Conservation (phyloP, 2,329 filamentous ascomycete genomes). For the Cercospora sesami region DNA sequence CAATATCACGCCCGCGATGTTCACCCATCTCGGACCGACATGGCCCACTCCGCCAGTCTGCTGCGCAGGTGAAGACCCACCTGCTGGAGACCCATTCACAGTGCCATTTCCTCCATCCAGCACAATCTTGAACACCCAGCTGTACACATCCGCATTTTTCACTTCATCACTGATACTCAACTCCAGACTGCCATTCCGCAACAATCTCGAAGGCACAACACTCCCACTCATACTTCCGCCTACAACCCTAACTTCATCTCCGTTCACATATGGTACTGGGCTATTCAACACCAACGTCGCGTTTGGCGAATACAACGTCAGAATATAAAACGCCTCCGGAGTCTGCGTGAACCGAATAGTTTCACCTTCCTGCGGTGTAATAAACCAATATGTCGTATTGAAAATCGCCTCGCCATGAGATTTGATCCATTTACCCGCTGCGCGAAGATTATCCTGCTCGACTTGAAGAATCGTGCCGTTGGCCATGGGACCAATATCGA, state of each 20-base stretch:
- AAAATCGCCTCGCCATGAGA: conserved; percentile 57
- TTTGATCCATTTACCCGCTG: conserved; percentile 57
- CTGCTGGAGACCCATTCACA: conserved; percentile 1
- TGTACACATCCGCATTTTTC: conserved; percentile 41
- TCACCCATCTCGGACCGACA: not conserved
- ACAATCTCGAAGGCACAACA: conserved; percentile 32
- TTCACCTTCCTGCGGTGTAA: conserved; percentile 47
- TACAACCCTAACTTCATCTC: conserved; percentile 51
- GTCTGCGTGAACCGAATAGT: conserved; percentile 56
- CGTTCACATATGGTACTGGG: conserved; percentile 50
- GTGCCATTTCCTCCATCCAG: conserved; percentile 12
- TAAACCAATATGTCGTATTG: conserved; percentile 58
- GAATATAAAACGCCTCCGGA: conserved; percentile 55
- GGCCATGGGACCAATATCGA: conserved; percentile 49
- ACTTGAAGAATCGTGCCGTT: conserved; percentile 56
- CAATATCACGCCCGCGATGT: not conserved
- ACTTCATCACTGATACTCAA: conserved; percentile 40
- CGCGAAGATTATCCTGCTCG: conserved; percentile 51
- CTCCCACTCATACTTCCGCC: conserved; percentile 39
- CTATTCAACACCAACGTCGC: conserved; percentile 45
- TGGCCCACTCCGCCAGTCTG: conserved; percentile 10
- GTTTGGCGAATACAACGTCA: conserved; percentile 48
- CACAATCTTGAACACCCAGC: conserved; percentile 49
- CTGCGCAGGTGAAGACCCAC: conserved; percentile 1
- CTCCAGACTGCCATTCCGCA: conserved; percentile 37